Evolutionary conservation across 345 rosid species (phyloP).

Genomic region (Citrus medica): DNA sequence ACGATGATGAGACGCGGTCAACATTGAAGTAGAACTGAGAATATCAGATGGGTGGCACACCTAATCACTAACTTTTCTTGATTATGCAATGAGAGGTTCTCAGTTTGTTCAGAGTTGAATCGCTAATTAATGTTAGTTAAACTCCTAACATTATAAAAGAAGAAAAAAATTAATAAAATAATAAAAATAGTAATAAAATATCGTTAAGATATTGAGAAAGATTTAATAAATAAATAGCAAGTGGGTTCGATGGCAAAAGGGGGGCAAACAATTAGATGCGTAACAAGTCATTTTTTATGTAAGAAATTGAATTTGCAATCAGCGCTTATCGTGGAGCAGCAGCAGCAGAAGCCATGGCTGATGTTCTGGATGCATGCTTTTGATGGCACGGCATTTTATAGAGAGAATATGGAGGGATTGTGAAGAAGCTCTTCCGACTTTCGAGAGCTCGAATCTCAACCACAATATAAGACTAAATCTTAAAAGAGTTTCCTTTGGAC

Average conservation of each 20-base stretch:
- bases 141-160: background rate
- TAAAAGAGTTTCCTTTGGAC: slow-evolving; percentile 2
- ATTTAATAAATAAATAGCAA: background rate
- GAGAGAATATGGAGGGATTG: slow-evolving; percentile 1
- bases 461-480: background rate
- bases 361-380: slow-evolving; percentile 14
- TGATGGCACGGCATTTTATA: background rate
- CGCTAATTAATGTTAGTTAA: background rate
- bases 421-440: slow-evolving; percentile 8
- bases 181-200: too few species aligned
- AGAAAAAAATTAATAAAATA: too few species aligned
- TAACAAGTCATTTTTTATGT: background rate
- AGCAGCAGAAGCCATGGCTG: slow-evolving; percentile 13
- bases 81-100: too few species aligned
- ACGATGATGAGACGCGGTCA: background rate
- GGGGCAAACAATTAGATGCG: slow-evolving; percentile 10
- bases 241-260: slow-evolving; percentile 7
- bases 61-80: too few species aligned
- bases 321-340: slow-evolving; percentile 14
- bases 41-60: background rate
- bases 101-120: background rate
- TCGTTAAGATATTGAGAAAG: too few species aligned
- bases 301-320: background rate
- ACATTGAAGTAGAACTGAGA: background rate
- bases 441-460: slow-evolving; percentile 28